Conservation (phyloP, 1,284 basidiomycete genomes). For the Stereum hirsutum region DNA sequence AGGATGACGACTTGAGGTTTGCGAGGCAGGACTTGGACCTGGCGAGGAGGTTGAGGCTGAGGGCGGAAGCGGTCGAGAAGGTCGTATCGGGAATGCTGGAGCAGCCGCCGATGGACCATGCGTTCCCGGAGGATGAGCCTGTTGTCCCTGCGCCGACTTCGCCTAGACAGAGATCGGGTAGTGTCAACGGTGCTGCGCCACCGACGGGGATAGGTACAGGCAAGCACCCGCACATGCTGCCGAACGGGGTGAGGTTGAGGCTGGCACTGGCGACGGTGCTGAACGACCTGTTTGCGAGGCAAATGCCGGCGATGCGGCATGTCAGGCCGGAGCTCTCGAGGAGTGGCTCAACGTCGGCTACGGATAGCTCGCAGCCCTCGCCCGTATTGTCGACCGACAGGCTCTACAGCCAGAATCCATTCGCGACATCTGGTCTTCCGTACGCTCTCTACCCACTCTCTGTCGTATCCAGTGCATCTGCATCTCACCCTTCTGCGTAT, state of each 20-base stretch:
- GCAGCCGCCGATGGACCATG: slow-evolving; percentile 54
- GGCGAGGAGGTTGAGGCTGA: slow-evolving; percentile 51
- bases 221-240: slow-evolving; percentile 49
- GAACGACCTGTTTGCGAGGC: slow-evolving; percentile 64
- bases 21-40: slow-evolving; percentile 50
- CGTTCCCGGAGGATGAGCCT: slow-evolving; percentile 32
- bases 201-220: slow-evolving; percentile 10
- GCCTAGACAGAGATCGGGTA: slow-evolving; percentile 19
- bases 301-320: slow-evolving; percentile 36
- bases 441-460: slow-evolving; percentile 25
- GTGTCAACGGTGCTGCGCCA: slow-evolving; percentile 31
- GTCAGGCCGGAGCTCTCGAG: slow-evolving; percentile 1
- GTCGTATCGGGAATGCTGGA: slow-evolving; percentile 72
- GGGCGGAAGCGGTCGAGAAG: slow-evolving; percentile 72
- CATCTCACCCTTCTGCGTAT: not conserved
- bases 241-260: slow-evolving; percentile 45
- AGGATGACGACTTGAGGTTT: slow-evolving; percentile 50
- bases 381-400: not conserved
- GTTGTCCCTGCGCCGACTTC: slow-evolving; percentile 12
- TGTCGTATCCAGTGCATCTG: slow-evolving; percentile 22
- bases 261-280: slow-evolving; percentile 6
- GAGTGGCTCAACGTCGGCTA: slow-evolving; percentile 20
- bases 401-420: slow-evolving; percentile 2
- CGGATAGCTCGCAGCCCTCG: not conserved
- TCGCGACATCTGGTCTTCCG: slow-evolving; percentile 10